Evolutionary conservation across 1,284 basidiomycete species (phyloP).

Genomic region (Fomitopsis betulina): DNA sequence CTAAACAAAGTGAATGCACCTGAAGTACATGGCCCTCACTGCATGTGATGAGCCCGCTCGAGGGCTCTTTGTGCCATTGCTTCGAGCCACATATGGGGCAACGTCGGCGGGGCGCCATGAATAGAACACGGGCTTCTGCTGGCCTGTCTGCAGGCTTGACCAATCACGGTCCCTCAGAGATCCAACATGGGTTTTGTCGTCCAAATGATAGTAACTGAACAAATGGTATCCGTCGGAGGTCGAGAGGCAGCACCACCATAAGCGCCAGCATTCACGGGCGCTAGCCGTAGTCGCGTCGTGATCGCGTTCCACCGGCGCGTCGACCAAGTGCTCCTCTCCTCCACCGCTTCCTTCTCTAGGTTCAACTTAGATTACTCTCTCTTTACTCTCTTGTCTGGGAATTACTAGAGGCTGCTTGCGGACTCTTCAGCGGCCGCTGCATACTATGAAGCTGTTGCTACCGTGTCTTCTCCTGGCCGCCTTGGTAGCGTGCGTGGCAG

Average conservation of each 20-base stretch:
- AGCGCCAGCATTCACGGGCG: neutral
- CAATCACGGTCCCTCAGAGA: neutral
- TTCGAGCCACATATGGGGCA: conserved; percentile 72
- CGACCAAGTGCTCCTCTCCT: neutral
- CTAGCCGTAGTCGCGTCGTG: neutral
- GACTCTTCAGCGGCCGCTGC: neutral
- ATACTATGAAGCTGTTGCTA: conserved; percentile 22
- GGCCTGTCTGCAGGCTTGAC: neutral
- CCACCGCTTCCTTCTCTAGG: neutral
- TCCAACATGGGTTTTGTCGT: no score
- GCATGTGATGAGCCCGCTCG: conserved; percentile 68
- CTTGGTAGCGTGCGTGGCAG: conserved; percentile 28
- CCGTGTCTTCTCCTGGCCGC: conserved; percentile 23
- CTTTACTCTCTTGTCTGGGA: neutral
- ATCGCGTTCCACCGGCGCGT: conserved; percentile 2
- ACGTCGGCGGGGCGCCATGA: conserved; percentile 49
- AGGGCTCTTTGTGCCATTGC: conserved; percentile 75
- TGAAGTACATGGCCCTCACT: conserved; percentile 77
- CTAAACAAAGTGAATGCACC: conserved; percentile 32
- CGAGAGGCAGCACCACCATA: neutral
- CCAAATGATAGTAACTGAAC: no score
- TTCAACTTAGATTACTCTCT: neutral
- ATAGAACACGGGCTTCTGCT: neutral
- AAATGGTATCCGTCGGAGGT: no score
- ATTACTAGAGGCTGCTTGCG: neutral